Conservation (phyloP, 805 yeast species). For the Pichia exigua region DNA sequence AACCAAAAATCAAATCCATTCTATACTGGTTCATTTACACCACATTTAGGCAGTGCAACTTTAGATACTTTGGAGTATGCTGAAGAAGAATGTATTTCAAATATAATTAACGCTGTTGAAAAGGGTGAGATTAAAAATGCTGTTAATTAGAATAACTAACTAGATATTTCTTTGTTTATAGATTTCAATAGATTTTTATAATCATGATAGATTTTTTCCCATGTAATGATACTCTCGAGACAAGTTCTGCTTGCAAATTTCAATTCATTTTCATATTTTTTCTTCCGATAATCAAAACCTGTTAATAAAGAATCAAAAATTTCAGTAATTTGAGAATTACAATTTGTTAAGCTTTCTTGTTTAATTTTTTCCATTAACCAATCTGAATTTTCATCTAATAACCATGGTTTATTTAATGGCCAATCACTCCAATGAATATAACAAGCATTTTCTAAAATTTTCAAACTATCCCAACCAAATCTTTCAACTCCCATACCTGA, state of each 20-base stretch:
- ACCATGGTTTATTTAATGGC: slow-evolving; percentile 66
- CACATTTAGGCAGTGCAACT: slow-evolving; percentile 69
- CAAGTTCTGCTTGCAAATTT: slow-evolving; percentile 20
- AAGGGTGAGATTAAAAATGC: slow-evolving; percentile 19
- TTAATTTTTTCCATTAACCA: slow-evolving; percentile 10
- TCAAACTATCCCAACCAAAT: slow-evolving; percentile 31
- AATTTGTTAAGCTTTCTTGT: slow-evolving; percentile 8
- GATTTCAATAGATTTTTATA: slow-evolving; percentile 6
- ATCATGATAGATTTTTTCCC: slow-evolving; percentile 13
- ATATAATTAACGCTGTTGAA: slow-evolving; percentile 40
- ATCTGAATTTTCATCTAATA: slow-evolving; percentile 11
- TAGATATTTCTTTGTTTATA: not conserved
- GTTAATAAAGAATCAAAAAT: not conserved
- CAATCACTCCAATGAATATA: slow-evolving; percentile 58
- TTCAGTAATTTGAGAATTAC: not conserved
- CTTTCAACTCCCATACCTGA: slow-evolving; percentile 11
- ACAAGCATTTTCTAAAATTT: slow-evolving; percentile 26
- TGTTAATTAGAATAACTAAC: slow-evolving; percentile 9
- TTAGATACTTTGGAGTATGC: slow-evolving; percentile 45
- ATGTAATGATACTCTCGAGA: slow-evolving; percentile 10
- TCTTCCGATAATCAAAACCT: slow-evolving; percentile 4
- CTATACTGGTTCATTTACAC: slow-evolving; percentile 44
- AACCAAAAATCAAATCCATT: slow-evolving; percentile 32
- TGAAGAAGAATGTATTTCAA: slow-evolving; percentile 45
- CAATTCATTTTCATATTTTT: slow-evolving; percentile 13